Evolutionary conservation across 2,329 filamentous ascomycete species (phyloP).

Genomic region (Fusarium sp.): DNA sequence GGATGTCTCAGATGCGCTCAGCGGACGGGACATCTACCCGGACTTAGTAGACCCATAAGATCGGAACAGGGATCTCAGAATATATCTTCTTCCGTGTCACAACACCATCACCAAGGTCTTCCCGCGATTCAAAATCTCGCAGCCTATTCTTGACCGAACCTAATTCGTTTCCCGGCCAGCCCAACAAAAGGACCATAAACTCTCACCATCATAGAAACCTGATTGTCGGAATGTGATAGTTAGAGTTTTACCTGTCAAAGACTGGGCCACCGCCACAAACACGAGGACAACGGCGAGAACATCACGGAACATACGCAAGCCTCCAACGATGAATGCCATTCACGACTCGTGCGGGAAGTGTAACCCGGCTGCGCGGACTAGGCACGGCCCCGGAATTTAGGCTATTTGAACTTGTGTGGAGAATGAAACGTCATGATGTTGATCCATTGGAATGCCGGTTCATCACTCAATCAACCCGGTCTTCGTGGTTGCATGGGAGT

Average conservation of each 20-base stretch:
- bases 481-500: neutral
- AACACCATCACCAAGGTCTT: neutral
- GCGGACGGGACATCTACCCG: neutral
- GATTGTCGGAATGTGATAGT: slow-evolving; percentile 17
- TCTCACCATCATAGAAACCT: neutral
- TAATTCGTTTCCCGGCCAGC: neutral
- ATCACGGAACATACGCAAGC: neutral
- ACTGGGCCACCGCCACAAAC: slow-evolving; percentile 8
- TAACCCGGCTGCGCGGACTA: neutral
- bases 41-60: neutral
- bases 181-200: neutral
- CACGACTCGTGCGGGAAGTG: neutral
- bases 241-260: neutral
- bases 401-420: slow-evolving; percentile 16
- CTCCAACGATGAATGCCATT: neutral
- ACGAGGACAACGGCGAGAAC: slow-evolving; percentile 15
- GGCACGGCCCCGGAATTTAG: slow-evolving; percentile 4
- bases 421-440: slow-evolving; percentile 13
- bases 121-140: neutral
- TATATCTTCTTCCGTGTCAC: too few relatives aligned
- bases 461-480: slow-evolving; percentile 5
- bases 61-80: neutral
- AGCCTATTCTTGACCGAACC: neutral
- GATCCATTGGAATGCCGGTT: slow-evolving; percentile 3
- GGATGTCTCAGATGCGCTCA: neutral